Percentiles rank a stretch among this genome's conserved stretches.
Evolutionary conservation across 306 rosid species (phyloP).

Genomic region (Heteromeles arbutifolia): DNA sequence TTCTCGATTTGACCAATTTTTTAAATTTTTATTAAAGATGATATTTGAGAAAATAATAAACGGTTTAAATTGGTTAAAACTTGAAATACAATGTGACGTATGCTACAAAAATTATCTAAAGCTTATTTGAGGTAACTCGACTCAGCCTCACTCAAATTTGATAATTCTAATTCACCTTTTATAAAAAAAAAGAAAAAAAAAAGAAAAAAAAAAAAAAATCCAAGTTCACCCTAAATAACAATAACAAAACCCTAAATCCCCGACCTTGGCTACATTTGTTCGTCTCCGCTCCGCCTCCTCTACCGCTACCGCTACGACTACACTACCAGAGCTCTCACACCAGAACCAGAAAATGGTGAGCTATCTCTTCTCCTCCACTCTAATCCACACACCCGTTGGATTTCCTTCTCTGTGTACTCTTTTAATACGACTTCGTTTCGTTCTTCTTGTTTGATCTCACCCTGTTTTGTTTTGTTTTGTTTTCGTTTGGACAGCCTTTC

Average conservation of each 20-base stretch:
- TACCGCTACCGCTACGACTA: neutral
- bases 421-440: neutral
- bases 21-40: too few species aligned
- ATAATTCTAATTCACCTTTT: too few species aligned
- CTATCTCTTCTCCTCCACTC: neutral
- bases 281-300: neutral
- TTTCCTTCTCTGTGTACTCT: neutral
- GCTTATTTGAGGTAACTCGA: too few species aligned
- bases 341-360: constrained; percentile 39
- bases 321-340: neutral
- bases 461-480: neutral
- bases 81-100: too few species aligned
- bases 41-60: too few species aligned
- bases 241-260: constrained; percentile 14
- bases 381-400: constrained; percentile 18
- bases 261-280: neutral
- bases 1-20: too few species aligned
- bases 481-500: constrained; percentile 50
- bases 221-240: neutral
- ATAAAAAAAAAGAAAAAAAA: too few species aligned
- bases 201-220: neutral
- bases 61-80: too few species aligned
- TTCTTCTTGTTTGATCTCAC: neutral
- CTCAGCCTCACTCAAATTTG: neutral
- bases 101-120: too few species aligned